Evolutionary conservation across 78 protist genomes (phyloP).

Genomic region (Dictyostelium capitatum): DNA sequence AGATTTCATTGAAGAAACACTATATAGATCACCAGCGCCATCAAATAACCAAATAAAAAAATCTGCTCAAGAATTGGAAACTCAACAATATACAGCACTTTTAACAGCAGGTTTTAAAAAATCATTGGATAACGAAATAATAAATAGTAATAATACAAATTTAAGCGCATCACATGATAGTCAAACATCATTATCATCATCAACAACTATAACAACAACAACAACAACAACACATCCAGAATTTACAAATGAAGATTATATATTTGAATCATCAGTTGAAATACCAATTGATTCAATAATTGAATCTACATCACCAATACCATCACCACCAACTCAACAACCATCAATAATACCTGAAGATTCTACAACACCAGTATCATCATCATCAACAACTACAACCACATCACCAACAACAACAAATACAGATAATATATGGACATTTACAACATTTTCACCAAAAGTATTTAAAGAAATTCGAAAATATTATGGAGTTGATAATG

Average conservation of each 20-base stretch:
- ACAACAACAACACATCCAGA: neutral
- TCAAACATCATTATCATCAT: neutral
- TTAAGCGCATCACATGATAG: neutral
- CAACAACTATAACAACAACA: neutral
- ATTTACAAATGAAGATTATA: constrained; percentile 28
- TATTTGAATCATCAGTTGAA: neutral
- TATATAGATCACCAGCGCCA: constrained; percentile 58
- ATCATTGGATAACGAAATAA: constrained; percentile 19
- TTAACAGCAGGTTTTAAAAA: constrained; percentile 36
- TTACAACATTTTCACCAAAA: constrained; percentile 39
- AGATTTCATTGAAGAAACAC: constrained; percentile 68
- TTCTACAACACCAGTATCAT: neutral
- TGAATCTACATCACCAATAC: neutral
- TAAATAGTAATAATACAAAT: neutral
- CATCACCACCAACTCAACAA: neutral
- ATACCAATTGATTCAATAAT: constrained; percentile 2
- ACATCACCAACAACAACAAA: neutral
- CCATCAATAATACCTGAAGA: neutral
- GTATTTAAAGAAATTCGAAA: constrained; percentile 40
- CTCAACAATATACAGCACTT: constrained; percentile 21
- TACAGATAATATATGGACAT: constrained; percentile 18
- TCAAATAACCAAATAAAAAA: constrained; percentile 2
- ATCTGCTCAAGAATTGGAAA: constrained; percentile 7
- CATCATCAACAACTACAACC: neutral
- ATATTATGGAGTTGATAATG: constrained; percentile 5